Evolutionary conservation across 345 rosid genomes (phyloP), one percentile per base, ranked within the genome.

Genomic region (Atalantia buxifolia): DNA sequence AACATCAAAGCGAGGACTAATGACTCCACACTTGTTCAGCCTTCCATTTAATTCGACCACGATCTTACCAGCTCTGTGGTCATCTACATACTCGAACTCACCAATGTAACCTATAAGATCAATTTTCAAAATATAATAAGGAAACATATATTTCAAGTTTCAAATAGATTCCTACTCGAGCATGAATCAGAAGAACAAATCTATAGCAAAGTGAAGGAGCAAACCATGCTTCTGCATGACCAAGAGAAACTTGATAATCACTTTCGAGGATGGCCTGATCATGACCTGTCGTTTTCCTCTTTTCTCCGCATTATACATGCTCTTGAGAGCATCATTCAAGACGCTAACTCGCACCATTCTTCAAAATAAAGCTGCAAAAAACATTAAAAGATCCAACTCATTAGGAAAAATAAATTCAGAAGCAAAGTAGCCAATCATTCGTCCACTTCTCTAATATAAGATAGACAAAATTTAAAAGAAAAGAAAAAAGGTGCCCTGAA

Each of bases 161-260:
- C 1, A 25, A 2, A 67, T 8, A 6, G 2, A 0, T 22, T 1
- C 27, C 19, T 62, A 57, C 3, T 63, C 14, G 22, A 35, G 57
- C 19, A 4, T 28, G 24, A 38, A 77, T 24, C 24, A 45, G 31
- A 12, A 45, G 13, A 6, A n/a, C 30, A 25, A 68, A 70, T 4
- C 1, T 22, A 75, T 21, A 42, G 33, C 59, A 25, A 56, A 6
- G 40, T 5, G 8, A 19, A 57, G 14, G 1, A 30, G 10, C 83
- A 70, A 78, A 92, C 97, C 97, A 77, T 92, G 97, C 79, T 92
- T 92, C 78, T 92, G 94, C 97, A 92, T 92, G 71, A 92, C 97
- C 66, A 88, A 65, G 45, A 92, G 94, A 79, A 92, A 89, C 89
- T 92, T 92, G 88, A 92, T 84, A 80, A 92, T 87, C 33, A 92